Base-by-base conservation (phyloP, 108 stramenopile genomes). In the Mediolabrus comicus region DNA sequence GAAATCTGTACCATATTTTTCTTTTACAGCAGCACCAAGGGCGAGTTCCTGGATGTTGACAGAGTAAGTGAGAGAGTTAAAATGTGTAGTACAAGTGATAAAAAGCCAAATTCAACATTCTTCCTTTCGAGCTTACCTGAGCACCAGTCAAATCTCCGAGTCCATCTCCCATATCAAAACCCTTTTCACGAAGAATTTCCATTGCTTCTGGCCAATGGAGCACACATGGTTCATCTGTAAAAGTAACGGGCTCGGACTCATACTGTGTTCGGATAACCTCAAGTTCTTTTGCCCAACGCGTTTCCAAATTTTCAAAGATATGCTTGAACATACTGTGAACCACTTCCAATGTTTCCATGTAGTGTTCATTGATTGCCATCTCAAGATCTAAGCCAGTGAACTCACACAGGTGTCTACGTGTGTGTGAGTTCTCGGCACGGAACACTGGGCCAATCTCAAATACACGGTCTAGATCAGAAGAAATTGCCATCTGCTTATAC, bases 401-500 rank as follows among this genome's bases (percentile, higher is more conserved):
- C 71, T 98, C 98, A 59, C 97, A 97, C 27, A 98, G 69, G 80
- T 98, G 98, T 7, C 96, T 78, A 16, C 98, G 72, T 12, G 98
- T 98, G 70, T 97, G 76, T 29, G 94, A 95, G 55, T 97, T 97
- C 73, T 98, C 98, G 0, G 98, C 98, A 16, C 98, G 85, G 73
- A 98, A 98, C 14, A 98, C 98, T 0, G 98, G 98, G 2, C 96
- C 98, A 46, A 95, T 84, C 83, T 98, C 98, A 77, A 97, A 98
- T 2, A 98, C 98, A 17, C 95, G 60, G 12, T 79, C 83, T 39
- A 98, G 60, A 78, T 98, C 98, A 19, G 92, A 92, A 13, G 96
- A 89, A 51, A 98, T 93, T 6, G 98, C 98, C 96, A 98, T 97
- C 82, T 98, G 98, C 65, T 98, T 98, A 90, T 97, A 98, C 22